phyloP scores from a whole-genome alignment of 228 moss, liverwort and hornwort genomes.

The Sphagnum magellanicum region DNA sequence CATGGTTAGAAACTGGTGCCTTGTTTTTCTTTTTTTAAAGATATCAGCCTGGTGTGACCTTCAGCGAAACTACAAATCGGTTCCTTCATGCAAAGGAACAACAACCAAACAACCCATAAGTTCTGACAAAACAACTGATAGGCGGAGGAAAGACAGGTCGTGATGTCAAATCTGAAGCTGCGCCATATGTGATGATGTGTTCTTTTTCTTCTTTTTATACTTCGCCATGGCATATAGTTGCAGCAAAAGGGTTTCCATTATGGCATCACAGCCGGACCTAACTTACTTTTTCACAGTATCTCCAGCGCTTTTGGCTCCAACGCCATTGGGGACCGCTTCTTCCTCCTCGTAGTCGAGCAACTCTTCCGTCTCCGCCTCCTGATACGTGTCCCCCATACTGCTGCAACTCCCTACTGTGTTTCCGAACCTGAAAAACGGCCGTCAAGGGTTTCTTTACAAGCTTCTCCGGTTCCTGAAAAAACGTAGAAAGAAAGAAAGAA shows the following conservation, averaged over 20 bases:
- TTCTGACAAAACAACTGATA: not conserved
- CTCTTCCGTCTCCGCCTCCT: conserved; percentile 26
- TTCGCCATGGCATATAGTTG: too few species aligned
- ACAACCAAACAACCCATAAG: not conserved
- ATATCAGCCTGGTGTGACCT: not conserved
- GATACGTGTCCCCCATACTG: conserved; percentile 27
- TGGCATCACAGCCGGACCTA: not conserved
- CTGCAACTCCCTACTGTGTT: too few species aligned
- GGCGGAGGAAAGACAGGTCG: not conserved
- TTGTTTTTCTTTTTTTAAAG: not conserved
- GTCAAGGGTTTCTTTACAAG: too few species aligned
- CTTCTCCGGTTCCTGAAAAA: too few species aligned
- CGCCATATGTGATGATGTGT: too few species aligned
- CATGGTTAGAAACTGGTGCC: not conserved
- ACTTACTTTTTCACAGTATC: conserved; percentile 36
- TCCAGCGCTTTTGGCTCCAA: conserved; percentile 23
- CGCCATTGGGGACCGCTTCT: conserved; percentile 23
- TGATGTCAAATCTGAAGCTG: too few species aligned
- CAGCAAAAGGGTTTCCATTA: too few species aligned
- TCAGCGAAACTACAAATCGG: not conserved
- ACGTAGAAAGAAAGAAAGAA: too few species aligned
- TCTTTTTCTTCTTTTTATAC: too few species aligned
- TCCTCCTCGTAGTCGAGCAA: conserved; percentile 48
- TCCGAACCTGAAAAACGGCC: too few species aligned
- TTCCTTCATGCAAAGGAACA: not conserved